phyloP scores from a whole-genome alignment of 169 alveolate genomes.

The Perkinsus marinus region DNA sequence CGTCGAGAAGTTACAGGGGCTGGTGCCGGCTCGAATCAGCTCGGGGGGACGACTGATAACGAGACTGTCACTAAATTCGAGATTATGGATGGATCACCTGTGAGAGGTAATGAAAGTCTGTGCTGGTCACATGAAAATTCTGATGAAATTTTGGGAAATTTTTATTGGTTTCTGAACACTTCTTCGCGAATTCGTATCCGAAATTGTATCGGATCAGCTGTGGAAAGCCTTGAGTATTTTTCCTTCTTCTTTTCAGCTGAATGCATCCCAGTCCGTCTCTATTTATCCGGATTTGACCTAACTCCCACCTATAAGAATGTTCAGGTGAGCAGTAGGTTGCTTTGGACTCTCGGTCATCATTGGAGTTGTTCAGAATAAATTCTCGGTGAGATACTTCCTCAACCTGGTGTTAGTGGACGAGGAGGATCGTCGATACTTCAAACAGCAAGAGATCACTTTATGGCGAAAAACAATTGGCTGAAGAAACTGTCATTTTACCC shows the following conservation, averaged over 20 bases:
- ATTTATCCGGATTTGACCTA: constrained; percentile 86
- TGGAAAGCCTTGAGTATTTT: not conserved
- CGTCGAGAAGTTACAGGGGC: constrained; percentile 29
- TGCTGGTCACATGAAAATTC: no score
- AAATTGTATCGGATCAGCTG: no score
- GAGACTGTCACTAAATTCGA: constrained; percentile 90
- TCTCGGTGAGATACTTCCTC: constrained; percentile 85
- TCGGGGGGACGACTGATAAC: constrained; percentile 65
- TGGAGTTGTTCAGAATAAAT: constrained; percentile 60
- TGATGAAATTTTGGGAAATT: no score
- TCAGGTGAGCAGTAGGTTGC: constrained; percentile 38
- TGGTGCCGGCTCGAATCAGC: constrained; percentile 23
- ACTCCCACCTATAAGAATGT: constrained; percentile 93
- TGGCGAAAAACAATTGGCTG: constrained; percentile 87
- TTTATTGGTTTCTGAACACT: no score
- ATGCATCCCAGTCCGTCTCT: constrained; percentile 88
- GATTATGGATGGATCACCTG: constrained; percentile 99
- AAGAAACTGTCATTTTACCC: not conserved
- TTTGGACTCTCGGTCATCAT: not conserved
- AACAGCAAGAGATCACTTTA: constrained; percentile 88
- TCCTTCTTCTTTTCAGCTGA: constrained; percentile 52
- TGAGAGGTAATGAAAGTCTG: constrained; percentile 48
- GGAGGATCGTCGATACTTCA: constrained; percentile 89
- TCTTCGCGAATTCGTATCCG: no score
- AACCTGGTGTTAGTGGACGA: constrained; percentile 95